Conservation (phyloP, 495 filamentous ascomycete species). For the Hypoxylon intermedium region DNA sequence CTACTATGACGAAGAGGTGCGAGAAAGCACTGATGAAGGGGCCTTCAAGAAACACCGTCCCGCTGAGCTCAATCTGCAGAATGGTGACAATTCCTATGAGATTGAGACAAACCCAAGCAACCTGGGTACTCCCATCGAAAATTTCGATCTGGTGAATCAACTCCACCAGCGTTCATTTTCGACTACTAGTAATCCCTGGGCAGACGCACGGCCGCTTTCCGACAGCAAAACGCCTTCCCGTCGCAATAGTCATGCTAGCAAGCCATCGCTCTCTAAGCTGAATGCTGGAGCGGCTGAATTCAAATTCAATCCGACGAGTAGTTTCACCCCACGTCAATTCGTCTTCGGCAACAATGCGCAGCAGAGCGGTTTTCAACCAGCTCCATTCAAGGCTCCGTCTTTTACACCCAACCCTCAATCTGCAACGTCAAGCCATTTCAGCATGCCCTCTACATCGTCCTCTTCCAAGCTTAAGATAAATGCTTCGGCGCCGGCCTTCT, state of each 20-base stretch:
- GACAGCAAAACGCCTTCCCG: conserved; percentile 45
- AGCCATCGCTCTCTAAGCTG: conserved; percentile 74
- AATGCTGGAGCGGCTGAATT: conserved; percentile 91
- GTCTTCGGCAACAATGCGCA: conserved; percentile 64
- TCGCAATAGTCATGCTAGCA: conserved; percentile 63
- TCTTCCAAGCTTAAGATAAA: conserved; percentile 62
- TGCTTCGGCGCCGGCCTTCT: conserved; percentile 73
- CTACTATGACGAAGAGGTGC: conserved; percentile 53
- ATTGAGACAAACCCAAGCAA: conserved; percentile 80
- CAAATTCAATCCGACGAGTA: conserved; percentile 73
- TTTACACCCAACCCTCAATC: conserved; percentile 47
- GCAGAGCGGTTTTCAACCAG: conserved; percentile 50
- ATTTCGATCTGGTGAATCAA: conserved; percentile 50
- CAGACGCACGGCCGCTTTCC: conserved; percentile 46
- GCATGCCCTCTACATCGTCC: conserved; percentile 44
- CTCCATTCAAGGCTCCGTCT: conserved; percentile 31
- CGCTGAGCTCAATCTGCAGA: conserved; percentile 40
- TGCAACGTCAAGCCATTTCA: conserved; percentile 48
- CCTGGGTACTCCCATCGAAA: conserved; percentile 65
- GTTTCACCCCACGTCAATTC: conserved; percentile 65
- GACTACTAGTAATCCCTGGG: conserved; percentile 59
- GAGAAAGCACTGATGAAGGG: conserved; percentile 45
- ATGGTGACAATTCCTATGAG: conserved; percentile 65
- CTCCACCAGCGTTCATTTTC: conserved; percentile 52
- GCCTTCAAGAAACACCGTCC: conserved; percentile 42